Evolutionary conservation across 495 filamentous ascomycete genomes (phyloP).

Genomic region (Talaromyces thailandensis): DNA sequence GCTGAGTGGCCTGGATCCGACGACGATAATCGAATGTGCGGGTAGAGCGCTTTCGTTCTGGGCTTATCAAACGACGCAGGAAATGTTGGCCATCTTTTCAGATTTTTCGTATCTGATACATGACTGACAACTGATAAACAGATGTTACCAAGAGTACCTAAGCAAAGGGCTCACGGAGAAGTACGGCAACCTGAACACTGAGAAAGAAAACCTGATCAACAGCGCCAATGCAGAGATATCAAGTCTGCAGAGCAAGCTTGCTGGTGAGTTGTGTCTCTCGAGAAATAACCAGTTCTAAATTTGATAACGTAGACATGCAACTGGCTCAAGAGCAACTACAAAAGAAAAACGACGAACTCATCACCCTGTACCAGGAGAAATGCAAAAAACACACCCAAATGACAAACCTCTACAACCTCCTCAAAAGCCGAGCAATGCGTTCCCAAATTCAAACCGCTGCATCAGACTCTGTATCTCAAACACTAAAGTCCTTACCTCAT

Average conservation of each 20-base stretch:
- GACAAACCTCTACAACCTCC: slow-evolving; percentile 74
- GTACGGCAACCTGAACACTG: slow-evolving; percentile 54
- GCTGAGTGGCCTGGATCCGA: slow-evolving; percentile 75
- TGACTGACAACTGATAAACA: slow-evolving; percentile 22
- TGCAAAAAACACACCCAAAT: slow-evolving; percentile 65
- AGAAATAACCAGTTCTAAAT: background rate
- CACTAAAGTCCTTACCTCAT: slow-evolving; percentile 30
- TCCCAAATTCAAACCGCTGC: slow-evolving; percentile 63
- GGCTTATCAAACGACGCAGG: slow-evolving; percentile 84
- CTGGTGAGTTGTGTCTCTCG: slow-evolving; percentile 22
- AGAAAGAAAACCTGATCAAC: slow-evolving; percentile 72
- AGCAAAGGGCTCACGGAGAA: slow-evolving; percentile 68
- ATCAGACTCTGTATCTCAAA: slow-evolving; percentile 54
- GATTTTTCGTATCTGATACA: background rate
- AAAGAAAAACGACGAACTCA: slow-evolving; percentile 69
- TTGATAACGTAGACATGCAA: slow-evolving; percentile 47
- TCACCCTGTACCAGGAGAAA: slow-evolving; percentile 62
- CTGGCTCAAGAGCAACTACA: slow-evolving; percentile 56
- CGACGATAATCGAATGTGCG: slow-evolving; percentile 83
- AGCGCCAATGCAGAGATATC: slow-evolving; percentile 76
- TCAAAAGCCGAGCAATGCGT: slow-evolving; percentile 66
- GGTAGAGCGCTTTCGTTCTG: slow-evolving; percentile 79
- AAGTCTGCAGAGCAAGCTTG: slow-evolving; percentile 53
- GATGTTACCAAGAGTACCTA: slow-evolving; percentile 73
- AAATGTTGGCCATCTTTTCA: slow-evolving; percentile 51